Base-by-base conservation (phyloP, 192 early-diverging fungal species). In the Coemansia sp. region DNA sequence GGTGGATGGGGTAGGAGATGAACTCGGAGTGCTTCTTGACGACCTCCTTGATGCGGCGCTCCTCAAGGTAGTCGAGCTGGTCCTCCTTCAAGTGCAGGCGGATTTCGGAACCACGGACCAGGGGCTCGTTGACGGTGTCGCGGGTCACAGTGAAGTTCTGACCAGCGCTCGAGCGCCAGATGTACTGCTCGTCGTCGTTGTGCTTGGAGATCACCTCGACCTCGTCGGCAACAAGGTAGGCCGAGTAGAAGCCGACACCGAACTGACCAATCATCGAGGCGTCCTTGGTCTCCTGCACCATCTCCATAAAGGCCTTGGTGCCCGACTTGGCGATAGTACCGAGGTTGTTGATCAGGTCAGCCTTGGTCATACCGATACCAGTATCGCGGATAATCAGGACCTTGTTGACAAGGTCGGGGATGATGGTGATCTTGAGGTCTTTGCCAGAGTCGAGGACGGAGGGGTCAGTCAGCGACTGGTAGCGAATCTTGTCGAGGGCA, bases 1-100 rank as follows among this genome's bases (percentile, higher is more conserved):
- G 93, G 82, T 97, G 85, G 82, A 99, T 99, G 64, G 96, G 94
- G 91, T 97, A 98, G 66, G 91, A 91, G 77, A 99, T 99, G 87
- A 98, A 99, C 82, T 98, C 97, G 71, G 98, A 99, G 93, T 99
- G 95, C 91, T 97, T 98, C 92, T 98, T 98, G 85, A 99, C 92
- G 66, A 98, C 92, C 78, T 98, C 96, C 89, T 98, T 97, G 87
- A 99, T 97, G 77, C 90, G 91, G 87, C 93, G 93, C 90, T 98
- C 96, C 87, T 98, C 96, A 72, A 98, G 91, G 88, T 96, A 98
- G 85, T 98, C 96, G 64, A 89, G 68, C 83, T 94, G 94, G 84
- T 98, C 96, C 85, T 99, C 98, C 92, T 99, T 99, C 85, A 99
- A 88, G 91, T 88, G 89, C 69, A 99, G 91, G 72, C 91, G 91